These are phyloP conservation scores for Phytophthora brassicae DNA, from an alignment of 352 stramenopile species.

Conservation along the genomic window DNA sequence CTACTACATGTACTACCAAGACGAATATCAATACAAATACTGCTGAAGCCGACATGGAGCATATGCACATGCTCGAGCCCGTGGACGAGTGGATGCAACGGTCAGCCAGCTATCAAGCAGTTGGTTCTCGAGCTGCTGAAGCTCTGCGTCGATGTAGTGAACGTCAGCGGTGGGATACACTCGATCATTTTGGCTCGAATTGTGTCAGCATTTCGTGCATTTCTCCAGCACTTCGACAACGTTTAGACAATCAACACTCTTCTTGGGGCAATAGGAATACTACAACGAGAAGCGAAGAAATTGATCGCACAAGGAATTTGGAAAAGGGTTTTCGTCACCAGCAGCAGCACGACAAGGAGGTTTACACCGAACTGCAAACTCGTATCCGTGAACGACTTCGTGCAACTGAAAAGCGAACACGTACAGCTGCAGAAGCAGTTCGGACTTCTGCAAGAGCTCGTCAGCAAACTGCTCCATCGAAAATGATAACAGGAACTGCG, in stretches of 20 bases:
- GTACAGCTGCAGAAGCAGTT: slow-evolving; percentile 23
- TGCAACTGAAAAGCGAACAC: slow-evolving; percentile 23
- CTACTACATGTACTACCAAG: slow-evolving; percentile 5
- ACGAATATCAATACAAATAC: slow-evolving; percentile 13
- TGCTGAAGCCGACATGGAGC: slow-evolving; percentile 34
- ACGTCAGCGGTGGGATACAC: slow-evolving; percentile 54
- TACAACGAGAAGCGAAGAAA: slow-evolving; percentile 16
- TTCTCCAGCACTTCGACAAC: slow-evolving; percentile 22
- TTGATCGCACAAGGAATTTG: background rate
- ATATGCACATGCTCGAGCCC: slow-evolving; percentile 19
- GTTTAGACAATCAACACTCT: slow-evolving; percentile 28
- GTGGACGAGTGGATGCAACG: slow-evolving; percentile 52
- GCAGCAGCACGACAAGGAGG: slow-evolving; percentile 22
- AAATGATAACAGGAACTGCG: slow-evolving; percentile 9
- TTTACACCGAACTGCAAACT: slow-evolving; percentile 24
- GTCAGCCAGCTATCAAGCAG: slow-evolving; percentile 47
- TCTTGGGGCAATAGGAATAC: slow-evolving; percentile 8
- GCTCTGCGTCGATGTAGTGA: slow-evolving; percentile 30
- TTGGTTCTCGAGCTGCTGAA: slow-evolving; percentile 32
- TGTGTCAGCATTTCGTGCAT: background rate
- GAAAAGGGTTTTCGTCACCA: background rate
- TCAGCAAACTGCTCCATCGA: slow-evolving; percentile 14
- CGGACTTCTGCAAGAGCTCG: slow-evolving; percentile 3
- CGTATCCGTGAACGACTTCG: slow-evolving; percentile 29
- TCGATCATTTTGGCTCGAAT: slow-evolving; percentile 29